phyloP scores from a whole-genome alignment of 192 early-diverging fungal genomes.

The Jimgerdemannia flammicorona region DNA sequence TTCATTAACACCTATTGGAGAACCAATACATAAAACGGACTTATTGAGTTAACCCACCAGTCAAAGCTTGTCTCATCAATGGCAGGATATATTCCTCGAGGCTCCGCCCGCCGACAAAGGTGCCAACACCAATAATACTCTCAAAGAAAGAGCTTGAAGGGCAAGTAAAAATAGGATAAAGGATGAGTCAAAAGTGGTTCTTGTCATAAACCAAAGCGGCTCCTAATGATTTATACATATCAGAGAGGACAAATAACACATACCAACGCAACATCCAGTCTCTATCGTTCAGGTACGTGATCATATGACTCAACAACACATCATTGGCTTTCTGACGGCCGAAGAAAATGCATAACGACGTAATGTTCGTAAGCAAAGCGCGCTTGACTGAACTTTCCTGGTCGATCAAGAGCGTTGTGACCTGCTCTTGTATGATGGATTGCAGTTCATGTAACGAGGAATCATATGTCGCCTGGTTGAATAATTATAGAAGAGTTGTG shows the following conservation, averaged over 20 bases:
- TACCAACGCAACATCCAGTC: conserved; percentile 93
- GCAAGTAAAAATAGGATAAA: background rate
- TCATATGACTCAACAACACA: conserved; percentile 85
- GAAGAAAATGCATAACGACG: conserved; percentile 79
- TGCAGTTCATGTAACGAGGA: conserved; percentile 70
- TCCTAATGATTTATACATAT: background rate
- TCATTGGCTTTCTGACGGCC: conserved; percentile 80
- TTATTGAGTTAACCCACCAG: conserved; percentile 36
- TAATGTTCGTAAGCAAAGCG: conserved; percentile 77
- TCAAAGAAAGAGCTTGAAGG: conserved; percentile 87
- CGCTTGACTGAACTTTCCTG: conserved; percentile 76
- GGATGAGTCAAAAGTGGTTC: background rate
- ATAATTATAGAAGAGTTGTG: conserved; percentile 5
- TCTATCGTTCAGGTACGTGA: conserved; percentile 94
- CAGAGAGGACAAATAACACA: background rate
- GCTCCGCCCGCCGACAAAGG: conserved; percentile 80
- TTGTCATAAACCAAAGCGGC: background rate
- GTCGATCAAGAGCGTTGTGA: conserved; percentile 79
- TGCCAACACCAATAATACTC: conserved; percentile 85
- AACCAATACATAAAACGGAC: no score
- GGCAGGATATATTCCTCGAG: conserved; percentile 93
- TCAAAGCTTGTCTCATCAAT: conserved; percentile 81
- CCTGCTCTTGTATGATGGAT: conserved; percentile 76
- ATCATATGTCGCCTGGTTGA: conserved; percentile 64
- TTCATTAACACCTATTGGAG: background rate